These are phyloP conservation scores for Vitis hybrid DNA, from an alignment of 177 flowering plant species.

Conservation along the genomic window DNA sequence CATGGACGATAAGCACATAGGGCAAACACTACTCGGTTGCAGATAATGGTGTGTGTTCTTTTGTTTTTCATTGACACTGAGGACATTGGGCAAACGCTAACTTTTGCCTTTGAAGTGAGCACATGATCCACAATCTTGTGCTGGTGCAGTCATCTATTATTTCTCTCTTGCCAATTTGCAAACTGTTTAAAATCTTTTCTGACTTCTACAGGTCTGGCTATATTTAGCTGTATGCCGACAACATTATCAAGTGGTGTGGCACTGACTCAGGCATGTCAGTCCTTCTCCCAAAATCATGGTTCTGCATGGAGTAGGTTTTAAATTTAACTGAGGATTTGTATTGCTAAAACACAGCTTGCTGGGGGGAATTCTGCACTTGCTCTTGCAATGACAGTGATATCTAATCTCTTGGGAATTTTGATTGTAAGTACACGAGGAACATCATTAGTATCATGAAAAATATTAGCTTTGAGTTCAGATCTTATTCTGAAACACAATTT, in stretches of 20 bases:
- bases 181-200: constrained; percentile 5
- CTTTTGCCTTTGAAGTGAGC: too few species aligned
- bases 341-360: constrained; percentile 67
- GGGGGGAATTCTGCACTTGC: constrained; percentile 94
- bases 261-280: constrained; percentile 61
- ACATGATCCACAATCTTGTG: too few species aligned
- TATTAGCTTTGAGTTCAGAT: neutral
- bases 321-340: constrained; percentile 12
- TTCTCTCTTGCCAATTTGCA: neutral
- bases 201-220: constrained; percentile 65
- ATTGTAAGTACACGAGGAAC: constrained; percentile 50
- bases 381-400: constrained; percentile 83
- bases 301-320: neutral
- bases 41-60: too few species aligned
- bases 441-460: neutral
- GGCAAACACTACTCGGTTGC: too few species aligned
- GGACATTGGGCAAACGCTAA: too few species aligned
- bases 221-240: constrained; percentile 95
- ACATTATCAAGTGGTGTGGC: constrained; percentile 98
- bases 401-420: constrained; percentile 79
- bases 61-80: too few species aligned
- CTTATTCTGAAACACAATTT: neutral
- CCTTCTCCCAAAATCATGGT: neutral
- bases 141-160: too few species aligned
- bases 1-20: too few species aligned